Base-by-base conservation (phyloP, 768 basidiomycete genomes). In the Pleurotus platypus region DNA sequence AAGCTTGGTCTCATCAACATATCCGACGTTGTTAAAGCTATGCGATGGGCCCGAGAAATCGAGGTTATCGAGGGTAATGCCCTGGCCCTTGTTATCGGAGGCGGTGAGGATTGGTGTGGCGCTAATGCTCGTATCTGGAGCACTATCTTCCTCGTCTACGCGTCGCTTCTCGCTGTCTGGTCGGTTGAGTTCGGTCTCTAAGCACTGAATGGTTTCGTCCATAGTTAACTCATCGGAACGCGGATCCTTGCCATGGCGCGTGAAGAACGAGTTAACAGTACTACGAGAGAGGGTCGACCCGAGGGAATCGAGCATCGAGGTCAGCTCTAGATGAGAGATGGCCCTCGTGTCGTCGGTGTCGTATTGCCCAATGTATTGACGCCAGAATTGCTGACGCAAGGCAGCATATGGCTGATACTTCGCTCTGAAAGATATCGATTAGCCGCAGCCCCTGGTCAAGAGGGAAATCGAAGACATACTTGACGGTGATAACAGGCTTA, bases 361-460 rank as follows among this genome's bases (percentile, higher is more conserved):
- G 71, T 98, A 98, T 62, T 95, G 90, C 51, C 82, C 82, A 39
- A 96, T 80, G 69, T 92, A 94, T 61, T 90, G 86, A 1, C 85
- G 77, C 94, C 94, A 97, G 78, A 95, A 94, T 2, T 83, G 84
- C 65, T 94, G 92, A 0, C 93, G 89, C 7, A 96, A 81, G 13
- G 91, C 89, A 58, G 87, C 91, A 66, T 98, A 99, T 0, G 97
- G 93, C 66, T 97, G 94, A 71, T 94, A 99, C 71, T 89, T 96
- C 8, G 95, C 96, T 18, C 92, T 90, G 62, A 6, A 46, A 47
- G 6, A 53, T 5, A 56, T 4, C 18, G 16, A 46, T 58, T 48
- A 30, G 24, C 39, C 8, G 39, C 16, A 39, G 24, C 24, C 3
- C 43, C 27, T 11, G 54, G 49, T 18, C 11, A 45, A 4, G 6